Conservation (phyloP, 352 stramenopile species). For the Phytopythium aichiense region DNA sequence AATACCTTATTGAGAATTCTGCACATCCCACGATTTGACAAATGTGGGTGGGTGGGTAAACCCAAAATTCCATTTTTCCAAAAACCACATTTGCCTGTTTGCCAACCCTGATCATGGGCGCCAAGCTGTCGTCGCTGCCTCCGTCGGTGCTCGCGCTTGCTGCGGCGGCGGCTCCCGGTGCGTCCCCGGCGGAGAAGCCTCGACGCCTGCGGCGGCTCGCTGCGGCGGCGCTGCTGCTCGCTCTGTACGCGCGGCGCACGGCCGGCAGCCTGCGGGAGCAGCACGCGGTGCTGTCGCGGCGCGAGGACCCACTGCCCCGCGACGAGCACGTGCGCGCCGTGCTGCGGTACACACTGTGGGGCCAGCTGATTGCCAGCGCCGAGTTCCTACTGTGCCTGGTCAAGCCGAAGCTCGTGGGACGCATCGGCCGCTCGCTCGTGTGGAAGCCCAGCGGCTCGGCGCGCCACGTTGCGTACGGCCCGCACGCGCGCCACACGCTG, state of each 20-base stretch:
- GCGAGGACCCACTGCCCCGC: slow-evolving; percentile 14
- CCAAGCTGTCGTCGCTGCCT: not conserved
- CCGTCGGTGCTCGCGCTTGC: not conserved
- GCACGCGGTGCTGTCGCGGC: slow-evolving; percentile 16
- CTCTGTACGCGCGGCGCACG: slow-evolving; percentile 18
- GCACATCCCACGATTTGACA: no score
- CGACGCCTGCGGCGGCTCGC: slow-evolving; percentile 7
- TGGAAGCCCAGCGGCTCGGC: slow-evolving; percentile 24
- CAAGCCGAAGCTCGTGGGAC: slow-evolving; percentile 42
- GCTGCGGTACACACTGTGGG: slow-evolving; percentile 42
- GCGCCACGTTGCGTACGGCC: slow-evolving; percentile 36
- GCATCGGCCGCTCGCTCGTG: slow-evolving; percentile 42
- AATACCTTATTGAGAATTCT: no score
- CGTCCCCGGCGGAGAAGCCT: not conserved
- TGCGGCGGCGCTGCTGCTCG: slow-evolving; percentile 12
- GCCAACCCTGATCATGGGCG: no score
- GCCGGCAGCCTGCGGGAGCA: slow-evolving; percentile 17
- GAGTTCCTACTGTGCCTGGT: slow-evolving; percentile 54
- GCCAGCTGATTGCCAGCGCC: slow-evolving; percentile 43
- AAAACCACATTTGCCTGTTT: no score
- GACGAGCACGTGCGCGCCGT: slow-evolving; percentile 10
- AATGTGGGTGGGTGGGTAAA: no score
- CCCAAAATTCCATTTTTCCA: no score
- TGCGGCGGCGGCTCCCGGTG: not conserved
- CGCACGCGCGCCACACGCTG: slow-evolving; percentile 46